phyloP scores from a whole-genome alignment of 73 alveolate species.

The Paramecium tetraurelia region DNA sequence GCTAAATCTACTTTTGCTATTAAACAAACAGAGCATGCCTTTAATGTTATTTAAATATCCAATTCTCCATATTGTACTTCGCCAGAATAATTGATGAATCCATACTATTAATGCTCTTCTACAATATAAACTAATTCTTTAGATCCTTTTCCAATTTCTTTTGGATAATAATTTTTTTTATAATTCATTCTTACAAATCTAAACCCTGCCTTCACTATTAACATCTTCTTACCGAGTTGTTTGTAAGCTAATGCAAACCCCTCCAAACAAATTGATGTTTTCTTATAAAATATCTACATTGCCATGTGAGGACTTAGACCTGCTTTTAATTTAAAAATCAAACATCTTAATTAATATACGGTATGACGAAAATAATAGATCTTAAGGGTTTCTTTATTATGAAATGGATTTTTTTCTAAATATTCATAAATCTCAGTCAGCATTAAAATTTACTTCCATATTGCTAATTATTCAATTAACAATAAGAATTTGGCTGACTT shows the following conservation, averaged over 20 bases:
- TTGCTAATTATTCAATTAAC: background rate
- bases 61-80: background rate
- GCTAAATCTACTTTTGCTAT: conserved; percentile 15
- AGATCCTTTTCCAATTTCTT: background rate
- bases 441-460: background rate
- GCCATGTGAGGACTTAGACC: background rate
- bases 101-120: background rate
- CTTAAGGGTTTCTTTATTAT: background rate
- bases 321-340: background rate
- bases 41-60: background rate
- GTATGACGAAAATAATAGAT: background rate
- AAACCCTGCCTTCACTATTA: background rate
- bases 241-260: background rate
- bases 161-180: background rate
- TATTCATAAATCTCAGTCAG: background rate
- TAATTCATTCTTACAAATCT: background rate
- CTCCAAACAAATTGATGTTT: background rate
- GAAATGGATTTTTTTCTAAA: background rate
- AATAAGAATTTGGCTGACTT: background rate
- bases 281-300: background rate
- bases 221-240: background rate
- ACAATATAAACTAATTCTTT: background rate
- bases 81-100: background rate
- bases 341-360: background rate
- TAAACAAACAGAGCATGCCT: background rate